Percentiles rank a stretch among this genome's conserved stretches.
These are phyloP conservation scores for Drechslerella dactyloides DNA, from an alignment of 2,329 filamentous ascomycete species.

Conservation along the genomic window DNA sequence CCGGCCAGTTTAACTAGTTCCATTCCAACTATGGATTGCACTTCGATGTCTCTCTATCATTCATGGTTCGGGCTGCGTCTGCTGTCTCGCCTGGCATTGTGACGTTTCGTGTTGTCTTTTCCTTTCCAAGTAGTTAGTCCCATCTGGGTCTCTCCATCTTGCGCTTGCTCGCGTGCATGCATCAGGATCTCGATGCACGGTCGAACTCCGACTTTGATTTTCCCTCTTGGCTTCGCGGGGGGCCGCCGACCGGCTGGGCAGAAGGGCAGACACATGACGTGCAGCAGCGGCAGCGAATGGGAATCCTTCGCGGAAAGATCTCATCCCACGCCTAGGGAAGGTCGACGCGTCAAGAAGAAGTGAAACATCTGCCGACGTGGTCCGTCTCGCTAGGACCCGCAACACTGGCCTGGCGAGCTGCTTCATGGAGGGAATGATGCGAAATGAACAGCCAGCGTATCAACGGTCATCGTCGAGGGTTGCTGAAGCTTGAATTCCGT, in stretches of 20 bases:
- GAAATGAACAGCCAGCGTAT: constrained; percentile 8
- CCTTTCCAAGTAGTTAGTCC: constrained; percentile 6
- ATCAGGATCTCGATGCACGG: background rate
- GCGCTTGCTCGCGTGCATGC: background rate
- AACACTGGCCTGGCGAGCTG: constrained; percentile 16
- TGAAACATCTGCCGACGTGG: constrained; percentile 51
- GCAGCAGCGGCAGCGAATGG: constrained; percentile 24
- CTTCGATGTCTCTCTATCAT: background rate
- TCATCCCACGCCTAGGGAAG: constrained; percentile 8
- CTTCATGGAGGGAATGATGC: constrained; percentile 6
- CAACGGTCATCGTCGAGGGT: background rate
- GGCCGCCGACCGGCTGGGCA: background rate
- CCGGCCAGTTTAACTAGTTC: background rate
- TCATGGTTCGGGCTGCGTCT: constrained; percentile 5
- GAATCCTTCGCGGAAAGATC: constrained; percentile 24
- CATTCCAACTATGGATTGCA: background rate
- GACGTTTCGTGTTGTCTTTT: constrained; percentile 47
- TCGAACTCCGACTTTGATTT: background rate
- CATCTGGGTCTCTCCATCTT: background rate
- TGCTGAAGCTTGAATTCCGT: background rate
- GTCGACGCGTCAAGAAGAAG: constrained; percentile 24
- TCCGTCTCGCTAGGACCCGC: constrained; percentile 50
- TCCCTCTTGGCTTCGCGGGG: constrained; percentile 11
- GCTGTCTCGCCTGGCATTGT: constrained; percentile 46
- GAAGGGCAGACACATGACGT: background rate